Percentiles rank a stretch among this genome's conserved stretches.
Conservation (phyloP, 129 eudicot genomes). For the Helichrysum umbraculigerum region DNA sequence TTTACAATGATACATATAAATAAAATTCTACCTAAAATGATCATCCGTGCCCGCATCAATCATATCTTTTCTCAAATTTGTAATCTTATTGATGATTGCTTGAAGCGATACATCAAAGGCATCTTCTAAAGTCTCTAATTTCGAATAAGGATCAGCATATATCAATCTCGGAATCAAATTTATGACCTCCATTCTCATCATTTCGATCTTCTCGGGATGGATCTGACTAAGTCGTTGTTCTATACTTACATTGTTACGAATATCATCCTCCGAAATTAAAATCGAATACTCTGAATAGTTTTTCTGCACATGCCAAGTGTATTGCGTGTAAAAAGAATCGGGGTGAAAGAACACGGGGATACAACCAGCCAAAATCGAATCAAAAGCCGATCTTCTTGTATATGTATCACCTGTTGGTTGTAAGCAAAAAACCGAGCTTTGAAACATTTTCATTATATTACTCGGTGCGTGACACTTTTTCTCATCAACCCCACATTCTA, state of each 20-base stretch:
- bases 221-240: background rate
- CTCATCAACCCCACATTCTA: background rate
- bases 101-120: background rate
- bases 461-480: background rate
- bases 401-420: background rate
- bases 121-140: background rate
- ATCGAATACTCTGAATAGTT: background rate
- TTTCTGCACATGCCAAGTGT: background rate
- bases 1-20: too few species aligned
- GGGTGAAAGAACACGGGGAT: background rate
- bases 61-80: background rate
- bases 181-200: constrained; percentile 5
- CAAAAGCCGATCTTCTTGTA: background rate
- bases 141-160: constrained; percentile 4
- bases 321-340: background rate
- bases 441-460: constrained; percentile 4
- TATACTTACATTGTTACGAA: background rate
- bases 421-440: constrained; percentile 3
- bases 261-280: background rate
- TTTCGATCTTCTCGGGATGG: background rate
- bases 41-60: background rate
- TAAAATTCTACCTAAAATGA: background rate
- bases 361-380: constrained; percentile 6
- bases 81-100: background rate
- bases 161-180: constrained; percentile 1